A percentile compares a stretch with the other conserved stretches of the same genome.
These are phyloP conservation scores for Kandelia obovata DNA, from an alignment of 345 rosid genomes.

Conservation along the genomic window DNA sequence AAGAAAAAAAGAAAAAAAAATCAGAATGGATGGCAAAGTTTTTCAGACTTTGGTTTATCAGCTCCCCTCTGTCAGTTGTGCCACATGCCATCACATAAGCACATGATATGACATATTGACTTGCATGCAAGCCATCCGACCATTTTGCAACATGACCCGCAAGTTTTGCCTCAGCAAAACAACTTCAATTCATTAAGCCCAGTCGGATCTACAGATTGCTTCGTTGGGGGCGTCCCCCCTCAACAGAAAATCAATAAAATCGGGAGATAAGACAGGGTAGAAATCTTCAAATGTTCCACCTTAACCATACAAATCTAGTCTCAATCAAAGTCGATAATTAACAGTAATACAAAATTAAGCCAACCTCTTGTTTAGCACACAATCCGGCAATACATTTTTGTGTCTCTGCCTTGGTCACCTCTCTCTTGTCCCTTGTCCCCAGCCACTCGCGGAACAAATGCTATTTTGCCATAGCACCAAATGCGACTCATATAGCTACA, in stretches of 20 bases:
- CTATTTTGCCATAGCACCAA: not conserved
- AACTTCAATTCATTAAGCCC: no score
- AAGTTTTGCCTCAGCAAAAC: no score
- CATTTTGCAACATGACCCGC: no score
- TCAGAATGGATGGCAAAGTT: no score
- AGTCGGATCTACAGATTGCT: not conserved
- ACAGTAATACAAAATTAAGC: not conserved
- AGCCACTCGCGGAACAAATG: no score
- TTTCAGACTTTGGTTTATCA: no score
- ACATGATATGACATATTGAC: no score
- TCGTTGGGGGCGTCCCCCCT: not conserved
- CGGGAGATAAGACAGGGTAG: constrained; percentile 22
- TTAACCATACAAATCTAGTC: constrained; percentile 17
- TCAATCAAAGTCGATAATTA: not conserved
- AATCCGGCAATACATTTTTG: constrained; percentile 8
- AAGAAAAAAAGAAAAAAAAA: no score
- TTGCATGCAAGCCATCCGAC: no score
- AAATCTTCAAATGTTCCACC: constrained; percentile 23
- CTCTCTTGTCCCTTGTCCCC: not conserved
- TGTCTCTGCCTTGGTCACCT: not conserved
- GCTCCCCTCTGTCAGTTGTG: no score
- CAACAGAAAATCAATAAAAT: constrained; percentile 16
- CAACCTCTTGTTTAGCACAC: constrained; percentile 32
- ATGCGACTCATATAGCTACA: not conserved
- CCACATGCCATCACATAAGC: no score